Percentiles rank a stretch among this genome's conserved stretches.
phyloP scores from a whole-genome alignment of 1,284 basidiomycete genomes.

The Mycena sp. region DNA sequence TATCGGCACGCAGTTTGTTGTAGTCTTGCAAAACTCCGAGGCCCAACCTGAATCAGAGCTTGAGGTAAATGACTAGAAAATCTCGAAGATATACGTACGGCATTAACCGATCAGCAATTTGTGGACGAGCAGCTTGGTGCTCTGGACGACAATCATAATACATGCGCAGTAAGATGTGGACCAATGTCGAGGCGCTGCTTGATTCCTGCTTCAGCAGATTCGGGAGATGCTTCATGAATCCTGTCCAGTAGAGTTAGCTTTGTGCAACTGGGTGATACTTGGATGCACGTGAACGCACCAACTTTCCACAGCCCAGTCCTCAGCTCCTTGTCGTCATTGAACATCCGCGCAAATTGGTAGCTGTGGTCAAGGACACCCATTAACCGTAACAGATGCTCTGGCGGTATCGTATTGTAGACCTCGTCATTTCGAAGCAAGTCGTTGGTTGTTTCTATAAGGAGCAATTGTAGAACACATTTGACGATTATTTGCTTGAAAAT shows the following conservation, averaged over 20 bases:
- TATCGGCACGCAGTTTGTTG: constrained; percentile 89
- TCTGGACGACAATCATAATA: constrained; percentile 91
- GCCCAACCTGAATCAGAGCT: constrained; percentile 69
- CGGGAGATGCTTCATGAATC: constrained; percentile 99
- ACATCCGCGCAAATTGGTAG: constrained; percentile 96
- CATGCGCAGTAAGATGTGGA: constrained; percentile 93
- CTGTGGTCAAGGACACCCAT: constrained; percentile 97
- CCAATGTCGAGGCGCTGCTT: constrained; percentile 93
- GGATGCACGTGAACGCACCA: constrained; percentile 68
- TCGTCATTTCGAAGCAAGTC: constrained; percentile 93
- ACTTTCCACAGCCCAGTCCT: constrained; percentile 99
- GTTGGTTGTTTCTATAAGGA: constrained; percentile 98
- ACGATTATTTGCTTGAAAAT: constrained; percentile 99
- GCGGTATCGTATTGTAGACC: constrained; percentile 95
- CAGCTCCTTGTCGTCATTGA: constrained; percentile 98
- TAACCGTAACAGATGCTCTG: constrained; percentile 90
- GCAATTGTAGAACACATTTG: constrained; percentile 97
- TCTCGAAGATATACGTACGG: constrained; percentile 69
- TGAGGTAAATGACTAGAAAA: neutral
- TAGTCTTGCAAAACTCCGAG: constrained; percentile 93
- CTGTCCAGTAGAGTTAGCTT: constrained; percentile 49
- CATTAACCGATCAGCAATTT: constrained; percentile 89
- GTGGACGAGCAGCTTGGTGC: constrained; percentile 82
- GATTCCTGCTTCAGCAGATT: constrained; percentile 99
- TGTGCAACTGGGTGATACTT: neutral